A percentile compares a stretch with the other conserved stretches of the same genome.
Evolutionary conservation across 495 filamentous ascomycete genomes (phyloP).

Genomic region (Talaromyces ruber): DNA sequence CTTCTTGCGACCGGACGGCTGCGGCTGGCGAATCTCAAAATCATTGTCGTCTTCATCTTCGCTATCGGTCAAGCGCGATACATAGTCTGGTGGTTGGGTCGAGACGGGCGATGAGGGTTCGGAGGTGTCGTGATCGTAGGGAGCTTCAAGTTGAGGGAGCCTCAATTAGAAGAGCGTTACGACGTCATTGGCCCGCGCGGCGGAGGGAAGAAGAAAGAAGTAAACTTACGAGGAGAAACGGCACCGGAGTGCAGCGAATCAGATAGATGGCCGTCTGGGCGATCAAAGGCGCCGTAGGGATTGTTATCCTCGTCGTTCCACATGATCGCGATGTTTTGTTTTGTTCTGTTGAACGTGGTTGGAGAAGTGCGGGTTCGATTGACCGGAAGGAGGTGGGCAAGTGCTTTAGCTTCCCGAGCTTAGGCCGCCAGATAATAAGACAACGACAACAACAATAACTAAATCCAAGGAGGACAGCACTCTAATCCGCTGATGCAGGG

Average conservation of each 20-base stretch:
- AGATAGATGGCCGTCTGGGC: conserved; percentile 68
- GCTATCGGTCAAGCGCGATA: conserved; percentile 48
- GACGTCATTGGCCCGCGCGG: conserved; percentile 2
- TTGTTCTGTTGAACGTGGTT: neutral
- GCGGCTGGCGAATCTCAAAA: conserved; percentile 24
- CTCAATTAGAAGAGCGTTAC: neutral
- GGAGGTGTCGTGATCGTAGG: conserved; percentile 30
- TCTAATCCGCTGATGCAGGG: neutral
- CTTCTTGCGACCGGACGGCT: conserved; percentile 53
- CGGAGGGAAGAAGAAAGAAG: conserved; percentile 5
- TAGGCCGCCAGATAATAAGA: neutral
- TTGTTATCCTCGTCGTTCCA: conserved; percentile 94
- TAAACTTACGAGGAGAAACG: conserved; percentile 37
- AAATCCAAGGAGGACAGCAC: neutral
- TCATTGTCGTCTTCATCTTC: conserved; percentile 56
- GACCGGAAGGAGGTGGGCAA: neutral
- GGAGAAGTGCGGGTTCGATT: neutral
- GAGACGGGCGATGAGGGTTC: conserved; percentile 40
- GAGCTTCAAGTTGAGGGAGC: conserved; percentile 23
- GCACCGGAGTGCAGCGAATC: conserved; percentile 60
- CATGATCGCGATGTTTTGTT: conserved; percentile 15
- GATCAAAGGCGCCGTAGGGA: conserved; percentile 85
- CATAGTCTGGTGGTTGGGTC: conserved; percentile 45
- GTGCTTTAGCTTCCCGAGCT: neutral
- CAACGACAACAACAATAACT: neutral